These are phyloP conservation scores for Mycena floridula DNA, from an alignment of 768 basidiomycete genomes.

Conservation along the genomic window DNA sequence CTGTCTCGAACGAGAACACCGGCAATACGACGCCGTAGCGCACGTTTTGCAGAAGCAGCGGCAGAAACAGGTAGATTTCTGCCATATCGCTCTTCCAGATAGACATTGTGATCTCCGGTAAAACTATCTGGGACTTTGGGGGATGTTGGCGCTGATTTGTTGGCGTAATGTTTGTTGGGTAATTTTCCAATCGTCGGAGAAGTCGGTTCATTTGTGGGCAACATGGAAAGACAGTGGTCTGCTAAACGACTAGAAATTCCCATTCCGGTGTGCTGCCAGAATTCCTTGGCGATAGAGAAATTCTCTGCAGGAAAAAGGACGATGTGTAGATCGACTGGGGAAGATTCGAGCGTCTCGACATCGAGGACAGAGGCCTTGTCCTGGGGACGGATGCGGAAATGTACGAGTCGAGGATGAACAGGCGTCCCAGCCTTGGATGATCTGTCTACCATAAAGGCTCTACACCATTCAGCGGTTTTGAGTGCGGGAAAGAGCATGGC, in stretches of 20 bases:
- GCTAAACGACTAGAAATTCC: slow-evolving; percentile 88
- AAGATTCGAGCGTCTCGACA: slow-evolving; percentile 14
- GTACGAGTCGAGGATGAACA: slow-evolving; percentile 50
- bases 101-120: slow-evolving; percentile 57
- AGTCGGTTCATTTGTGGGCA: slow-evolving; percentile 29
- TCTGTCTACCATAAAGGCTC: slow-evolving; percentile 60
- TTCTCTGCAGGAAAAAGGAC: slow-evolving; percentile 64
- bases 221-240: slow-evolving; percentile 70
- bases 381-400: slow-evolving; percentile 67
- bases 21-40: slow-evolving; percentile 83
- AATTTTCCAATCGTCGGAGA: slow-evolving; percentile 31
- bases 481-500: slow-evolving; percentile 79
- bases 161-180: slow-evolving; percentile 55
- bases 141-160: slow-evolving; percentile 21
- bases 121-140: slow-evolving; percentile 22
- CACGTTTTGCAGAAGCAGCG: slow-evolving; percentile 77
- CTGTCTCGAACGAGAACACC: slow-evolving; percentile 71
- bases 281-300: slow-evolving; percentile 72
- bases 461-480: slow-evolving; percentile 66
- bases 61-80: slow-evolving; percentile 75
- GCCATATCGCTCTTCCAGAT: slow-evolving; percentile 93
- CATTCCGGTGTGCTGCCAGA: slow-evolving; percentile 94
- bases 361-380: slow-evolving; percentile 27
- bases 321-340: slow-evolving; percentile 68
- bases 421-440: slow-evolving; percentile 35